Conservation (phyloP, 371 early-diverging fungal genomes). For the Coemansia sp. region DNA sequence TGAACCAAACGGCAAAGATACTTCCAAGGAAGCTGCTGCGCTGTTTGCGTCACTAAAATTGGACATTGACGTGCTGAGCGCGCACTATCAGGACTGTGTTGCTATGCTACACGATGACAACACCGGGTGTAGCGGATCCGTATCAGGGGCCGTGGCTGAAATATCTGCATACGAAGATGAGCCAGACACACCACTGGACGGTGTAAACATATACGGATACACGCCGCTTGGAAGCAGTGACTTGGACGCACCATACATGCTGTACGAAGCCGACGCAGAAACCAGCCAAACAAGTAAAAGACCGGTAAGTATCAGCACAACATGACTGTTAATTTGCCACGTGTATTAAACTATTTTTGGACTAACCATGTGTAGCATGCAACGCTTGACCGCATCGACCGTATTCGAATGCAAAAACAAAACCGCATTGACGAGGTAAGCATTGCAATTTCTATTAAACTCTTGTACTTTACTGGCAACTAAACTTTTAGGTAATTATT, state of each 20-base stretch:
- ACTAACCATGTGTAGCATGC: slow-evolving; percentile 1
- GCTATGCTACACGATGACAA: slow-evolving; percentile 9
- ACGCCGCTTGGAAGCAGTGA: slow-evolving; percentile 11
- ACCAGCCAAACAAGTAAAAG: background rate
- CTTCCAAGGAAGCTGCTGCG: slow-evolving; percentile 16
- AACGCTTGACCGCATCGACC: slow-evolving; percentile 31
- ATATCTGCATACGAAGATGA: background rate
- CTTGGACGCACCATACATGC: slow-evolving; percentile 25
- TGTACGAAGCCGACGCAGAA: slow-evolving; percentile 32
- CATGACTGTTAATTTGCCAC: background rate
- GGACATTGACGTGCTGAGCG: slow-evolving; percentile 28
- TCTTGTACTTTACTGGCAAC: background rate
- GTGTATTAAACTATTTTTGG: slow-evolving; percentile 3
- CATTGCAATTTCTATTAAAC: background rate
- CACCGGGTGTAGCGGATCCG: background rate
- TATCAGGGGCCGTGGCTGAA: background rate
- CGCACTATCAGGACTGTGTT: slow-evolving; percentile 26
- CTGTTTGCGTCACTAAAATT: slow-evolving; percentile 41
- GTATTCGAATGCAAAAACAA: slow-evolving; percentile 29
- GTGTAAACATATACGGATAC: slow-evolving; percentile 21
- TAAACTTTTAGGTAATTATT: background rate
- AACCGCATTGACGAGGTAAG: slow-evolving; percentile 29
- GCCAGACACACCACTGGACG: background rate
- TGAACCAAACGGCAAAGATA: too few species aligned
- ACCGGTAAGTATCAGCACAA: slow-evolving; percentile 3